Evolutionary conservation across 169 alveolate species (phyloP).

Genomic region (Theileria orientalis): DNA sequence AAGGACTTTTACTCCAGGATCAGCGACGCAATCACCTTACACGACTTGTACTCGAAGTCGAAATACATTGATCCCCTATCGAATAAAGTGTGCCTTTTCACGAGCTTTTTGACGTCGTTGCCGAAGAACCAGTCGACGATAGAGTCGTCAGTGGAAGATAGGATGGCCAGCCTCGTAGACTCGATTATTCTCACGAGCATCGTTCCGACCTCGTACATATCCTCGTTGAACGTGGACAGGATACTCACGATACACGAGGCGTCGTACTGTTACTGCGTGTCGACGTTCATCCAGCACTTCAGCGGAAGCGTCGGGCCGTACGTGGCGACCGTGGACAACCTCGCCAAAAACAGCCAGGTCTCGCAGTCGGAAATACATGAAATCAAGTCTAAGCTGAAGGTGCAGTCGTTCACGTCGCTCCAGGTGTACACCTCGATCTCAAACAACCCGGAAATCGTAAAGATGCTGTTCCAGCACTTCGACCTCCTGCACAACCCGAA

Average conservation of each 20-base stretch:
- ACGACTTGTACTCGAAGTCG: conserved; percentile 77
- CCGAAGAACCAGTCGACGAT: conserved; percentile 30
- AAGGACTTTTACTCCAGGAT: conserved; percentile 74
- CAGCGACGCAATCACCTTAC: conserved; percentile 77
- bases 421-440: conserved; percentile 46
- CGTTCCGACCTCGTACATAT: conserved; percentile 9
- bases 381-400: conserved; percentile 68
- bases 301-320: conserved; percentile 74
- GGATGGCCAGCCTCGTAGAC: conserved; percentile 43
- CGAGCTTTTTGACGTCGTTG: conserved; percentile 56
- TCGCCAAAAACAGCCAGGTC: conserved; percentile 44
- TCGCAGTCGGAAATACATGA: conserved; percentile 69
- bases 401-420: conserved; percentile 68
- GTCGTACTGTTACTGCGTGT: conserved; percentile 62
- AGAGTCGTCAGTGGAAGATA: conserved; percentile 6
- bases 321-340: conserved; percentile 59
- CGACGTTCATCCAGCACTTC: conserved; percentile 66
- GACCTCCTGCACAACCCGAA: conserved; percentile 45
- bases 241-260: conserved; percentile 52
- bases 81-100: conserved; percentile 65
- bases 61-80: conserved; percentile 80
- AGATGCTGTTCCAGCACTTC: conserved; percentile 57
- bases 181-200: conserved; percentile 15
- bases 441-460: conserved; percentile 46
- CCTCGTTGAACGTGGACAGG: conserved; percentile 39